Base-by-base conservation (phyloP, 495 filamentous ascomycete genomes). In the Melanomma pulvis-pyrius region DNA sequence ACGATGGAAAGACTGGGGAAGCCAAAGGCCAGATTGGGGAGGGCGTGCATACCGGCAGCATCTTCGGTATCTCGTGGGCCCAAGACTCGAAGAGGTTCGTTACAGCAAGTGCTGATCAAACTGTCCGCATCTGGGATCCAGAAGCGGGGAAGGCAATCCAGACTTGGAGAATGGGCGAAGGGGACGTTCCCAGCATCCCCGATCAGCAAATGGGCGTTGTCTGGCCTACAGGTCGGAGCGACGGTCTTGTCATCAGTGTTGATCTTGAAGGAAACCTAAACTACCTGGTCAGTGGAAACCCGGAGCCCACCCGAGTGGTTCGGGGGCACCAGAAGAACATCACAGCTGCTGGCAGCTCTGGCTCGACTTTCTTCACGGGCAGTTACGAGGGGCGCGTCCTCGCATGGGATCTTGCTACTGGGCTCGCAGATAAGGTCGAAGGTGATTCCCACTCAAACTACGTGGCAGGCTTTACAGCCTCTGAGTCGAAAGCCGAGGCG, bases 161-260 rank as follows among this genome's bases (percentile, higher is more conserved):
- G 74, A 92, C 85, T 39, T 98, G 94, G 94, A 83, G 82, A 66
- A 82, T 98, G 71, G 93, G 92, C n/a, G 88, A 87, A 22, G 92
- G 94, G 68, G 90, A 87, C 21, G 80, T 75, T 47, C 81, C 89
- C 61, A 92, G 84, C 71, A 79, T 96, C 36, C 84, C 81, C 7
- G 85, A 98, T 71, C 94, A 98, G 74, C 94, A 98, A 69, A 91
- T 98, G 39, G 93, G 94, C 26, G 92, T 98, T 25, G 89, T 93
- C 12, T 96, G 92, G 92, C 92, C 96, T 1, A 80, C 86, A 19
- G 92, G 88, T 17, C 84, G 94, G 41, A 89, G 80, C 51, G 94
- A 98, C 70, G 89, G 88, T 46, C 81, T 96, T 61, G 86, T 98
- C 50, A 91, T 98, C 76, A 96, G 90, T 78, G 78, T 98, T 66